phyloP scores from a whole-genome alignment of 1,284 basidiomycete species.

The Ustilago xerochloae region DNA sequence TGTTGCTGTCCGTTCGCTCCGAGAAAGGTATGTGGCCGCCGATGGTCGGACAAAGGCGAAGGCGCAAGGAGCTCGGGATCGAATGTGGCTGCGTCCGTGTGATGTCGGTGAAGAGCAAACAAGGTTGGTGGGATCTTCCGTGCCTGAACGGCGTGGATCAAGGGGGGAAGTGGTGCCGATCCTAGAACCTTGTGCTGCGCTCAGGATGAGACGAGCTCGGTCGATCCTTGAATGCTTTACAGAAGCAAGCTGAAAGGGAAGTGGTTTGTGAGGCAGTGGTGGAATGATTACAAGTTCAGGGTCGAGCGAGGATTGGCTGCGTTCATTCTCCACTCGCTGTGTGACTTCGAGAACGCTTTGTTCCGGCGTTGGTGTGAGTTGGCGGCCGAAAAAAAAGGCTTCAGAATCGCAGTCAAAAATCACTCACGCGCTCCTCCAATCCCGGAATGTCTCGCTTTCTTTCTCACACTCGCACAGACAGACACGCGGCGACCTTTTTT shows the following conservation, averaged over 20 bases:
- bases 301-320: neutral
- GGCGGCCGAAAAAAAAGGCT: neutral
- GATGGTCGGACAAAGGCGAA: neutral
- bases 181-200: conserved; percentile 5
- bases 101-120: neutral
- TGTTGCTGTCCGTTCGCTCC: neutral
- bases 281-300: neutral
- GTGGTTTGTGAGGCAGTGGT: neutral
- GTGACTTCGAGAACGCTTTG: neutral
- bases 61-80: neutral
- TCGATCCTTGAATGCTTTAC: neutral
- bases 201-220: conserved; percentile 8
- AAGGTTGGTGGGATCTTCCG: conserved; percentile 3
- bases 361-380: neutral
- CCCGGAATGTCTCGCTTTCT: neutral
- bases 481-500: neutral
- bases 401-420: too few species aligned
- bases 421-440: too few species aligned
- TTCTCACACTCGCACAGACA: neutral
- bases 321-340: conserved; percentile 4
- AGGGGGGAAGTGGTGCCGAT: neutral
- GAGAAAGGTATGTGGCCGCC: neutral
- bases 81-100: neutral
- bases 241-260: neutral
- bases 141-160: neutral